A percentile compares a stretch with the other conserved stretches of the same genome.
Conservation (phyloP, 2,329 filamentous ascomycete species). For the Ceratocystis cubensis region DNA sequence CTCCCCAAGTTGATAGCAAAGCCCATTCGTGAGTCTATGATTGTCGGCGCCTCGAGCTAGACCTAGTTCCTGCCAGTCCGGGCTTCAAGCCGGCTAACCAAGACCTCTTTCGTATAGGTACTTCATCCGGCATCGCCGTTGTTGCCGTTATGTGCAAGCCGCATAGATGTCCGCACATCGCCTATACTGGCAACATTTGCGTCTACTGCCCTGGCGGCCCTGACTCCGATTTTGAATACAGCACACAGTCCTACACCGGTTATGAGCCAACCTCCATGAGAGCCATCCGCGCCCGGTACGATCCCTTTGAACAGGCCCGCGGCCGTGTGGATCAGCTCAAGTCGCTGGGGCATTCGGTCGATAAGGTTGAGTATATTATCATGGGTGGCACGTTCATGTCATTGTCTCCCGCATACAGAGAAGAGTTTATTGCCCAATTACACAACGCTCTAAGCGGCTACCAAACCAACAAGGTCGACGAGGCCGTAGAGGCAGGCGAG, state of each 20-base stretch:
- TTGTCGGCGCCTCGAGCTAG: too few species aligned
- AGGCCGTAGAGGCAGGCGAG: slow-evolving; percentile 85
- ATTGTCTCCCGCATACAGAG: slow-evolving; percentile 71
- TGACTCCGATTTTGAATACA: slow-evolving; percentile 98
- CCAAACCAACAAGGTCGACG: slow-evolving; percentile 84
- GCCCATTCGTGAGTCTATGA: slow-evolving; percentile 57
- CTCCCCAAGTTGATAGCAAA: slow-evolving; percentile 92
- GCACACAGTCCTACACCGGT: slow-evolving; percentile 95
- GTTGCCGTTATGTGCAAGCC: slow-evolving; percentile 99
- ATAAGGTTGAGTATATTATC: slow-evolving; percentile 99
- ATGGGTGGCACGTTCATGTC: slow-evolving; percentile 99
- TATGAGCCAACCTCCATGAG: slow-evolving; percentile 99
- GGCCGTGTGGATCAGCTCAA: slow-evolving; percentile 95
- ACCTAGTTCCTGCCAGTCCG: background rate
- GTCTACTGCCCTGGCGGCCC: slow-evolving; percentile 97
- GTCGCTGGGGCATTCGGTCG: slow-evolving; percentile 86
- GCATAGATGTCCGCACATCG: slow-evolving; percentile 92
- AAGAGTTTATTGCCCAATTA: slow-evolving; percentile 87
- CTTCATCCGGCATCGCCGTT: slow-evolving; percentile 91
- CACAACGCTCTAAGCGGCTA: slow-evolving; percentile 97
- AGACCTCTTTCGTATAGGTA: slow-evolving; percentile 41
- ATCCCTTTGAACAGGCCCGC: slow-evolving; percentile 93
- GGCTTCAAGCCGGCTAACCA: background rate
- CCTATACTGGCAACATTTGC: slow-evolving; percentile 97
- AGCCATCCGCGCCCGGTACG: slow-evolving; percentile 90